These are phyloP conservation scores for Alternaria sp. DNA, from an alignment of 2,329 filamentous ascomycete genomes.

Conservation along the genomic window DNA sequence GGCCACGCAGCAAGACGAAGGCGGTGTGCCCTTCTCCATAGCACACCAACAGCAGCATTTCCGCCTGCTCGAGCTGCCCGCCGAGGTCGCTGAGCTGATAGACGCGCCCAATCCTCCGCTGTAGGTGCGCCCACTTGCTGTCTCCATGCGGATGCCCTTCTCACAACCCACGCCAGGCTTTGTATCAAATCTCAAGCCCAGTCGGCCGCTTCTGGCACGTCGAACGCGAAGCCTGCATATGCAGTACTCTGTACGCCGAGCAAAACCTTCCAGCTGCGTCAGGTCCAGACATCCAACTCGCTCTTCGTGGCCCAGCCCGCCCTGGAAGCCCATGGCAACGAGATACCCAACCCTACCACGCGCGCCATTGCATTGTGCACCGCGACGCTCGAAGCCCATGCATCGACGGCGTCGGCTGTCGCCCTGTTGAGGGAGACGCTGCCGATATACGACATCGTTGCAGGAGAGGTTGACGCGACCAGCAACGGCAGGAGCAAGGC, in stretches of 20 bases:
- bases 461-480: conserved; percentile 38
- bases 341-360: conserved; percentile 45
- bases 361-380: conserved; percentile 57
- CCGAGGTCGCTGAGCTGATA: conserved; percentile 64
- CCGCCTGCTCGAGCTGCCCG: conserved; percentile 67
- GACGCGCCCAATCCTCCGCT: conserved; percentile 56
- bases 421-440: conserved; percentile 50
- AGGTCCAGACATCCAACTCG: conserved; percentile 72
- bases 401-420: conserved; percentile 47
- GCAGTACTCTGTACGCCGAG: conserved; percentile 67
- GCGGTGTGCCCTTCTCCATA: conserved; percentile 56
- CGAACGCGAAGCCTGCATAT: conserved; percentile 52
- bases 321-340: conserved; percentile 50
- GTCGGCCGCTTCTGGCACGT: conserved; percentile 28
- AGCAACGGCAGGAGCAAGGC: conserved; percentile 48
- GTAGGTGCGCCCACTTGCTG: conserved; percentile 47
- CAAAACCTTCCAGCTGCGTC: conserved; percentile 67
- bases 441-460: conserved; percentile 51
- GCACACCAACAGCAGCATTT: conserved; percentile 61
- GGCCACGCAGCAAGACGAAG: conserved; percentile 55
- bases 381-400: conserved; percentile 56
- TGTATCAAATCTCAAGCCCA: conserved; percentile 48
- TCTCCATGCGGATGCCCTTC: conserved; percentile 29
- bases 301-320: conserved; percentile 62
- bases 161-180: conserved; percentile 44